Evolutionary conservation across 2,329 filamentous ascomycete species (phyloP).

Genomic region (Penicillium brevicompactum): DNA sequence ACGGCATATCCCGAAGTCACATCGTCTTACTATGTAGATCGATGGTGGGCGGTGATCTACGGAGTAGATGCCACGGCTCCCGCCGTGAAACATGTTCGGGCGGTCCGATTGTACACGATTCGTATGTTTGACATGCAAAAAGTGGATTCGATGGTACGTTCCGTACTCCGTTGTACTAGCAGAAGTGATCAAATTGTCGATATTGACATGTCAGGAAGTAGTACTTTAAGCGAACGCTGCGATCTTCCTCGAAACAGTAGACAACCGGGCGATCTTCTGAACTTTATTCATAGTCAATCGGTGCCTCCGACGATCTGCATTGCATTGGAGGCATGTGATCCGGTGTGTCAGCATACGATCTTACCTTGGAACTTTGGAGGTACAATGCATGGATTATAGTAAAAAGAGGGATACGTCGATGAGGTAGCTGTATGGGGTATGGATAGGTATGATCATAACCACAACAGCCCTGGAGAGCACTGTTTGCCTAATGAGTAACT

Average conservation of each 20-base stretch:
- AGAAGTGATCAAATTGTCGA: too few relatives aligned
- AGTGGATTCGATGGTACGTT: background rate
- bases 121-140: background rate
- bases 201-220: background rate
- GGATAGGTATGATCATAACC: too few relatives aligned
- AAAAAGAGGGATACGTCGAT: too few relatives aligned
- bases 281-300: background rate
- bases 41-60: background rate
- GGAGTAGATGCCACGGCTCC: background rate
- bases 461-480: too few relatives aligned
- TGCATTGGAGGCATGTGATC: background rate
- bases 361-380: background rate
- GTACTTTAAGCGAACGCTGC: background rate
- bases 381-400: background rate
- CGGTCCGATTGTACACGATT: background rate
- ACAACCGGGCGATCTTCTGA: background rate
- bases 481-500: too few relatives aligned
- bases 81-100: background rate
- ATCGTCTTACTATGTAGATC: background rate
- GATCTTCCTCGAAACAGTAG: background rate
- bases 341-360: background rate
- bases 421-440: too few relatives aligned
- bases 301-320: slow-evolving; percentile 4
- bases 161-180: background rate
- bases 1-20: background rate